These are phyloP conservation scores for Fomes fomentarius DNA, from an alignment of 1,284 basidiomycete species.

Conservation along the genomic window DNA sequence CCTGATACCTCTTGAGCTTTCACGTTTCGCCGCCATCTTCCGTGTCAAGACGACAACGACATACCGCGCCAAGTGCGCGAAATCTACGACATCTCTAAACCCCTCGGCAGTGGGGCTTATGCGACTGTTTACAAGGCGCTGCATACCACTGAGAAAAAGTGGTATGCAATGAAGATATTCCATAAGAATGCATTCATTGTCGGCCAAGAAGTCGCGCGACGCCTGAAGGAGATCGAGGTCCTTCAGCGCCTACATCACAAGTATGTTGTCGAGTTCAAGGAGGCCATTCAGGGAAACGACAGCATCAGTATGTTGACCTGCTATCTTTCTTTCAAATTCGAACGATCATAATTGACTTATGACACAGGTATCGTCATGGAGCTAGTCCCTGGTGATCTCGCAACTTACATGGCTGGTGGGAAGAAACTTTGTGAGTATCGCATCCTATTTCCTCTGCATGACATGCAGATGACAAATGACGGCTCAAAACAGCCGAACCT, in stretches of 20 bases:
- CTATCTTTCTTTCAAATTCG: not conserved
- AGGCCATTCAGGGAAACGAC: constrained; percentile 54
- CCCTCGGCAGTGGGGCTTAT: constrained; percentile 80
- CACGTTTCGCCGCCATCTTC: constrained; percentile 53
- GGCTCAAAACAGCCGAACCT: not conserved
- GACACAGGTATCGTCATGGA: constrained; percentile 74
- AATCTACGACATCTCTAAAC: constrained; percentile 61
- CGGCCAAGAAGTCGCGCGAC: constrained; percentile 34
- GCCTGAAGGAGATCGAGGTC: constrained; percentile 76
- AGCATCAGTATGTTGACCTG: constrained; percentile 26
- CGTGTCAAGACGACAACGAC: constrained; percentile 37
- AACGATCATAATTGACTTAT: not conserved
- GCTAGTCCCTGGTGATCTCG: constrained; percentile 81
- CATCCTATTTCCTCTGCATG: not conserved
- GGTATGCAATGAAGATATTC: constrained; percentile 79
- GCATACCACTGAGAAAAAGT: constrained; percentile 54
- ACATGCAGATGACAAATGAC: too few relatives aligned
- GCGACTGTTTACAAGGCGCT: constrained; percentile 77
- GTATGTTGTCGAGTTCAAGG: constrained; percentile 80
- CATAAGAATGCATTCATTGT: constrained; percentile 36
- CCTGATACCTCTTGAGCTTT: constrained; percentile 44
- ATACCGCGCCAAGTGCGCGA: constrained; percentile 51
- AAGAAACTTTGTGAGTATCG: constrained; percentile 20
- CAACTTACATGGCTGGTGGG: constrained; percentile 70
- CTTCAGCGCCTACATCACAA: constrained; percentile 74